Evolutionary conservation across 345 rosid genomes (phyloP), one percentile per base, ranked within the genome.

Genomic region (Acer campestre): DNA sequence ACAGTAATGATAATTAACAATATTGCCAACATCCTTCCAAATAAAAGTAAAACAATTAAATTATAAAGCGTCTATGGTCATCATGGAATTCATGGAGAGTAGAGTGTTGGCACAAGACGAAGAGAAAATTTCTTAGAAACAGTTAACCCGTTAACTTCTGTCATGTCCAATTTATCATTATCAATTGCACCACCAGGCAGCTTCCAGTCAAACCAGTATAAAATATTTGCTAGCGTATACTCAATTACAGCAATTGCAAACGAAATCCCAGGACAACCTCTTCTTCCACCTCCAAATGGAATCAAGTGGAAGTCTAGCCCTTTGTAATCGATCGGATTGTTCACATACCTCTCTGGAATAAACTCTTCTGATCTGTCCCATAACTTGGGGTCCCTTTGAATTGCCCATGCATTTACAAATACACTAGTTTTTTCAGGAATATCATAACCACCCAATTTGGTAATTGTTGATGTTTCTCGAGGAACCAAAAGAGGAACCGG

Each of bases 131-230:
- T 78, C 42, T 65, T 71, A 35, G 11, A 1, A 25, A 25, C 27
- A 25, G 27, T 25, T 25, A 25, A 11, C 16, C 75, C 71, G 14
- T 3, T 12, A 7, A 5, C 25, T 31, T 77, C 80, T 35, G 10
- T 29, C 80, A 77, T 77, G 46, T 42, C 46, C 46, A 42, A 42
- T 1, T 42, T 42, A 0, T 42, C 46, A 6, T 42, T 7, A 42
- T 42, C 18, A 18, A n/a, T 7, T 29, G 48, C 12, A 17, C n/a
- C 59, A 5, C 3, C 79, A 10, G 67, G 73, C 73, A 67, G 22
- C 42, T 70, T 51, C 71, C 63, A 77, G 42, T 31, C 76, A 58
- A 78, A 78, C 68, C 67, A 78, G 35, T 65, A 67, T 0, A 78
- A 14, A 67, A 73, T 77, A 12, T 73, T 46, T 16, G 77, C 69